Evolutionary conservation across 208 protist species (phyloP), one percentile per base, ranked within the genome.

Genomic region (Phytomonas francai): DNA sequence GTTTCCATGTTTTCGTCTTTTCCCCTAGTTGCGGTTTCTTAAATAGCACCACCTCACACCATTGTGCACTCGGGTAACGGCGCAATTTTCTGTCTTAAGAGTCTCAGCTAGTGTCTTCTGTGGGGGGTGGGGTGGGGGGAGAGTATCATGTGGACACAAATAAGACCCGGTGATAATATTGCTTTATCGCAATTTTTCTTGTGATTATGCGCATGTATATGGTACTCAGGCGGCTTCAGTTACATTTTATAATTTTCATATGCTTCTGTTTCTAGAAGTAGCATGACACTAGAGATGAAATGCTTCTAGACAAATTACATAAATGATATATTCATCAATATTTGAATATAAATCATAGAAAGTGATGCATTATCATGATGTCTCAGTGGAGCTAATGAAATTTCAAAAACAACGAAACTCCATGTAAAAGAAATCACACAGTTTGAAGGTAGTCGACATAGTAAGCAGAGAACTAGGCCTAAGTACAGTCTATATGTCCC

Each of bases 321-420:
- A n/a, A 51, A 51, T 51, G 42, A 51, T 19, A 51, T 19, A 51
- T 3, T 51, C 42, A 51, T 51, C 42, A 22, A 51, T 11, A 51
- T 51, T 51, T 51, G 14, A 51, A 51, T 51, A 22, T 12, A 51
- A 3, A 11, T 3, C 14, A 19, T 22, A 51, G 42, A 19, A 51
- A 51, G 14, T 19, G 42, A 12, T 51, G 42, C 16, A 51, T 22
- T 51, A 51, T 51, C 42, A 22, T 51, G 42, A 51, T 51, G 16
- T 51, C 42, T 68, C 65, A 39, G 22, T 54, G 30, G 31, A 42
- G 34, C 1, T 32, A 56, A 39, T 22, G n/a, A 65, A 66, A 65
- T 39, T 58, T 63, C 16, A 60, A 67, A 67, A 73, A 36, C 22
- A 59, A 56, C 39, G 30, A 67, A 54, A 31, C 11, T 64, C 31